Evolutionary conservation across 805 yeast species (phyloP).

Genomic region (Candida lessepsii): DNA sequence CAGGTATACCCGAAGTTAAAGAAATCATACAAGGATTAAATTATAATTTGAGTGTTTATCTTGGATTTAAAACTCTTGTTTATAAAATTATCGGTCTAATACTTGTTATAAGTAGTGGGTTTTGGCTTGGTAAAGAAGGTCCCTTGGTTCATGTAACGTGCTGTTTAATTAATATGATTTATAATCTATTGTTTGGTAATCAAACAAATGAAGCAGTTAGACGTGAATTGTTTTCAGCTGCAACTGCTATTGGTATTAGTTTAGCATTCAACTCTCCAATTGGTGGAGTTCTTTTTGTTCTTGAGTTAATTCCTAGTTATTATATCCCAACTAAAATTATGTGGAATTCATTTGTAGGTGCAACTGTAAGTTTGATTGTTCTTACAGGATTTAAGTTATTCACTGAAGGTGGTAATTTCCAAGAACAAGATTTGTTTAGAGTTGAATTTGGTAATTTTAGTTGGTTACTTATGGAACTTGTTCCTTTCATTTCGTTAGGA

Average conservation of each 20-base stretch:
- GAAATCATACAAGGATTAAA: slow-evolving; percentile 65
- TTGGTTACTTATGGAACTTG: slow-evolving; percentile 69
- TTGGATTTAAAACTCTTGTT: slow-evolving; percentile 51
- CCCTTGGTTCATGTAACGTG: slow-evolving; percentile 81
- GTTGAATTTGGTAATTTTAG: slow-evolving; percentile 66
- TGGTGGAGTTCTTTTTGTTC: slow-evolving; percentile 79
- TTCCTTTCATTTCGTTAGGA: slow-evolving; percentile 75
- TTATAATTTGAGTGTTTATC: slow-evolving; percentile 43
- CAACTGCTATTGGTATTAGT: slow-evolving; percentile 80
- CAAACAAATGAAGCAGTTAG: slow-evolving; percentile 54
- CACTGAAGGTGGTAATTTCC: slow-evolving; percentile 39
- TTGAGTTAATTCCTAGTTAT: slow-evolving; percentile 66
- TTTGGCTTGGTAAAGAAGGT: slow-evolving; percentile 86
- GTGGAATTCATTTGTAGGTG: slow-evolving; percentile 83
- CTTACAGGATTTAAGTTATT: slow-evolving; percentile 42
- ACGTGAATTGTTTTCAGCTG: slow-evolving; percentile 69
- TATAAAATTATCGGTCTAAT: slow-evolving; percentile 58
- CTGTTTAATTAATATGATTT: slow-evolving; percentile 45
- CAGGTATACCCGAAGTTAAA: slow-evolving; percentile 77
- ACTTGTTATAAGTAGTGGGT: slow-evolving; percentile 69
- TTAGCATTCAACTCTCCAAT: slow-evolving; percentile 86
- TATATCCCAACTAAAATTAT: slow-evolving; percentile 61
- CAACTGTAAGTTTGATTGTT: slow-evolving; percentile 68
- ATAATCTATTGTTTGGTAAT: slow-evolving; percentile 16
- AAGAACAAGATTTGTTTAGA: slow-evolving; percentile 52